A percentile compares a stretch with the other conserved stretches of the same genome.
These are phyloP conservation scores for Yamagishiella unicocca DNA, from an alignment of 139 green algal species.

Conservation along the genomic window DNA sequence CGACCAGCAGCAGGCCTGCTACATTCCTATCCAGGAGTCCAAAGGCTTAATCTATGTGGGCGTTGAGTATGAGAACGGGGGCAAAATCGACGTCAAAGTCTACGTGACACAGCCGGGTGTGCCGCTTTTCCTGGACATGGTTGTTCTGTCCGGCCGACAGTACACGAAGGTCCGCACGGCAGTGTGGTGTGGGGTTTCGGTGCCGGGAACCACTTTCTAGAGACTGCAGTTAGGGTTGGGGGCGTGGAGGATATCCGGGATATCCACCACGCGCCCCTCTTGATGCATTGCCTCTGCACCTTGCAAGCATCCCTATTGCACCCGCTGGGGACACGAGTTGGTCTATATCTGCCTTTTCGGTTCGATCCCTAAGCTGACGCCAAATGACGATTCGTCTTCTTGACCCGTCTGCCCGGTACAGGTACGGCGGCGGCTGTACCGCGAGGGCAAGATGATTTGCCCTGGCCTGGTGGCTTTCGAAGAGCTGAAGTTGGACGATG, in stretches of 20 bases:
- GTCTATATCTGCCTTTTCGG: too few relatives aligned
- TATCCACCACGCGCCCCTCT: too few relatives aligned
- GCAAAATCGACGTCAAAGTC: conserved; percentile 44
- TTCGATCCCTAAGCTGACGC: too few relatives aligned
- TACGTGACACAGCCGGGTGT: conserved; percentile 15
- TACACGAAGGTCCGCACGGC: conserved; percentile 38
- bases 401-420: background rate
- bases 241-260: too few relatives aligned
- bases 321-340: too few relatives aligned
- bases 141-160: conserved; percentile 10
- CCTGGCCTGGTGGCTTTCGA: conserved; percentile 20
- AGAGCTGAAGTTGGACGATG: conserved; percentile 51
- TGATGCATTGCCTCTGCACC: too few relatives aligned
- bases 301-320: too few relatives aligned
- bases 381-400: too few relatives aligned
- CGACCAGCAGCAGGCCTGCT: conserved; percentile 9
- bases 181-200: too few relatives aligned
- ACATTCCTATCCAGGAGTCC: conserved; percentile 27
- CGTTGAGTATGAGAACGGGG: conserved; percentile 30
- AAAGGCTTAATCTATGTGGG: conserved; percentile 6
- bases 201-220: too few relatives aligned
- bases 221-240: too few relatives aligned
- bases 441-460: background rate
- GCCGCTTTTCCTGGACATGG: conserved; percentile 42
- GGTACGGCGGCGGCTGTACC: conserved; percentile 27